phyloP scores from a whole-genome alignment of 2,329 filamentous ascomycete genomes.

The Sporothrix globosa region DNA sequence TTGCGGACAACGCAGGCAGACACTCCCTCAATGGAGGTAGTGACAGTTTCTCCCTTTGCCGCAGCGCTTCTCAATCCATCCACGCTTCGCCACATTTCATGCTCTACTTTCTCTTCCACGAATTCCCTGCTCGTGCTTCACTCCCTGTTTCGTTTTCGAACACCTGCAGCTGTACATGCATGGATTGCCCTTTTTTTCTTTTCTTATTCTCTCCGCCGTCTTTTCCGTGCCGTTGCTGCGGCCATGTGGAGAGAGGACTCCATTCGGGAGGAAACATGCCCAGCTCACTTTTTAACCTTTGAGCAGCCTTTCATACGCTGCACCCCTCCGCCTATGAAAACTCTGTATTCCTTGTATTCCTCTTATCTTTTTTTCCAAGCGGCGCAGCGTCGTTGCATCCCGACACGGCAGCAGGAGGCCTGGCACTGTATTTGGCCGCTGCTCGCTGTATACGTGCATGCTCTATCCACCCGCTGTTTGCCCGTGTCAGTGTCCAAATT shows the following conservation, averaged over 20 bases:
- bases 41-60: background rate
- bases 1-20: background rate
- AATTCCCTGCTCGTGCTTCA: background rate
- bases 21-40: background rate
- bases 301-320: background rate
- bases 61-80: background rate
- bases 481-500: background rate
- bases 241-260: constrained; percentile 14
- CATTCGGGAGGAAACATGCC: background rate
- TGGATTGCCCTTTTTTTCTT: background rate
- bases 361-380: background rate
- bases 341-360: background rate
- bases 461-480: background rate
- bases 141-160: background rate
- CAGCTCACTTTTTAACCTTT: too few species aligned
- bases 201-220: background rate
- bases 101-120: too few species aligned
- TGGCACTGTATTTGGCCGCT: background rate
- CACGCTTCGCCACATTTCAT: background rate
- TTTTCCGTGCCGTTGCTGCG: constrained; percentile 23
- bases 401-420: background rate
- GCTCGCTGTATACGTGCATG: background rate
- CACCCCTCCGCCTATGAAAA: constrained; percentile 3
- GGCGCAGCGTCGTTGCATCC: constrained; percentile 6
- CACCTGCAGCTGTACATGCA: background rate